Conservation (phyloP, 345 rosid genomes). For the Populus alba region DNA sequence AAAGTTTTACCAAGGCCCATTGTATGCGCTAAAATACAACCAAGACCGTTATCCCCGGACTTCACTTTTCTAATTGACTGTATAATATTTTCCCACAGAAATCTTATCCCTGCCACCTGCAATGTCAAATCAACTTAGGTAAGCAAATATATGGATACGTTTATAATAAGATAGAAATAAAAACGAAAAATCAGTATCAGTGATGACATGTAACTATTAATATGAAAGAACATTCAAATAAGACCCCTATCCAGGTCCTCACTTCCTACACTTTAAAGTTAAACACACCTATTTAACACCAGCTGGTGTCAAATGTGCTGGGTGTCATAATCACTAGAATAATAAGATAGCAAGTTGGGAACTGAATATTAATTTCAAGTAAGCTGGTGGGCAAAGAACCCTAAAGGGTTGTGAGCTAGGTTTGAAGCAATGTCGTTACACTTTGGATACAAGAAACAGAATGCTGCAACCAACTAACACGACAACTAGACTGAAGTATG, state of each 20-base stretch:
- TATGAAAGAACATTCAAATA: not conserved
- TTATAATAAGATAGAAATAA: not conserved
- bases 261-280: not conserved
- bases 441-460: not conserved
- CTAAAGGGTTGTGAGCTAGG: not conserved
- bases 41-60: conserved; percentile 96
- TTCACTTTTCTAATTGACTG: conserved; percentile 79
- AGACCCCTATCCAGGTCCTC: not conserved
- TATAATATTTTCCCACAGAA: conserved; percentile 97
- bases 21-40: conserved; percentile 97
- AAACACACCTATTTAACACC: not conserved
- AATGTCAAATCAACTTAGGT: conserved; percentile 19
- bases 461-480: not conserved
- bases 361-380: not conserved
- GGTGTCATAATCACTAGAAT: not conserved
- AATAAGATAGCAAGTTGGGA: not conserved
- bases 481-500: not conserved
- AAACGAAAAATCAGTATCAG: conserved; percentile 4
- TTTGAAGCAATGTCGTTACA: not conserved
- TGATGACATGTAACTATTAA: not conserved
- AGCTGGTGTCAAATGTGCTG: not conserved
- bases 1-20: conserved; percentile 99
- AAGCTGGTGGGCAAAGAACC: not conserved
- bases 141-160: conserved; percentile 10
- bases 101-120: conserved; percentile 93